Evolutionary conservation across 225 moss, liverwort and hornwort genomes (phyloP).

Genomic region (Thuidium tamariscinum): DNA sequence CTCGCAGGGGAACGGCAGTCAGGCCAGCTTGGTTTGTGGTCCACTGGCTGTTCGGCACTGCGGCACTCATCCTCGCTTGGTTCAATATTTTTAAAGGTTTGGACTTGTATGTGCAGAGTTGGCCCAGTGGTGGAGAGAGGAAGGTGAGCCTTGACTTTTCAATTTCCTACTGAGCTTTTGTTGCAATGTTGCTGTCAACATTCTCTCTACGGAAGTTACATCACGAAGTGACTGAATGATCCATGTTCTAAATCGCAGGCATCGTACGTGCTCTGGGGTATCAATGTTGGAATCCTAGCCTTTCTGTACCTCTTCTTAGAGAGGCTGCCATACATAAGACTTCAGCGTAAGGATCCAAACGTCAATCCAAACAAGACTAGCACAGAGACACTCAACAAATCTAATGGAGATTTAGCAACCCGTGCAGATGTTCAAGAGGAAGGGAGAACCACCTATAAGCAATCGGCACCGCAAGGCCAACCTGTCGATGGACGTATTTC

Average conservation of each 20-base stretch:
- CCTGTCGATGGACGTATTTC: too few relatives aligned
- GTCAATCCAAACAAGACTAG: neutral
- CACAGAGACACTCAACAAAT: neutral
- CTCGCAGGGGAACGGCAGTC: neutral
- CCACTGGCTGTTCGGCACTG: neutral
- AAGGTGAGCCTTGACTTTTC: neutral
- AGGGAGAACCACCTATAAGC: too few relatives aligned
- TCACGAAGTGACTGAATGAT: neutral
- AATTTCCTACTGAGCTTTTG: neutral
- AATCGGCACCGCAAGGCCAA: too few relatives aligned
- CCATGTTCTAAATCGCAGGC: neutral
- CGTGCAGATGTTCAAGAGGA: neutral
- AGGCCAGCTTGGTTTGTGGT: neutral
- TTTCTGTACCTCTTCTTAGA: constrained; percentile 17
- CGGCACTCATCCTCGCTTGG: neutral
- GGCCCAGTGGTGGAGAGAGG: neutral
- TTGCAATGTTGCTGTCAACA: neutral
- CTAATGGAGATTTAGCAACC: neutral
- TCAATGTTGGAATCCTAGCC: constrained; percentile 12
- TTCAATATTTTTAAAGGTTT: neutral
- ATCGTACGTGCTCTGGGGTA: constrained; percentile 3
- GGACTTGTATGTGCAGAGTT: neutral
- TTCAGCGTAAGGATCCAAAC: neutral
- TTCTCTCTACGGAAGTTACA: neutral
- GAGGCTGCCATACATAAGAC: neutral